Evolutionary conservation across 2,329 filamentous ascomycete species (phyloP), one percentile per base, ranked within the genome.

Genomic region (Colletotrichum lupini): DNA sequence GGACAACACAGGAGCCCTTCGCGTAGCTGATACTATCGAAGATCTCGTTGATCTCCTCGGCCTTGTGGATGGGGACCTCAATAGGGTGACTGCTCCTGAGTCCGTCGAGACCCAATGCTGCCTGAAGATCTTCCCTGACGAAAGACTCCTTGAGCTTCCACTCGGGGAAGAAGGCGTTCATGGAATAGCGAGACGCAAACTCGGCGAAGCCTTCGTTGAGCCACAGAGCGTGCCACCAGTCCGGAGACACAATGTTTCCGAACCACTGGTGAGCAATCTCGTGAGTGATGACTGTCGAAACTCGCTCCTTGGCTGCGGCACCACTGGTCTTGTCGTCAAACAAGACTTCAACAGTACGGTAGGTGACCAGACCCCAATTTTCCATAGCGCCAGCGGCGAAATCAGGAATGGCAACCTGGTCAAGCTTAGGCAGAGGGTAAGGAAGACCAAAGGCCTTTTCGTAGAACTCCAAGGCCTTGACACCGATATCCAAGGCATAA

Each of bases 131-230:
- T 80, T 98, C 95, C 37, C 94, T 95, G 69, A 98, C 95, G 81
- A 98, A 98, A 32, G 92, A 93, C 83, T 98, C 91, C 96, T 96
- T 98, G 16, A 98, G 95, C 84, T 97, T 97, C 96, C 96, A 98
- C 83, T 98, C 96, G 9, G 96, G 96, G 84, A 95, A 98, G 87
- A 98, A 98, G 71, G 90, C 90, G 82, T 98, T 96, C 88, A 95
- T 97, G 56, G 94, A 95, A 84, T 97, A 97, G 57, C 76, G 68
- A 57, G 75, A 74, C 30, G 67, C 67, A 26, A 78, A 82, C 82
- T 83, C 83, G 37, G 95, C 95, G 79, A 97, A 97, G 52, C 95
- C 95, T 82, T 97, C 95, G 82, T 98, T 98, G 67, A 98, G 90
- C 96, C 96, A 98, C 8, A 98, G 86, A 67, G 95, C 96, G 83